phyloP scores from a whole-genome alignment of 805 yeast genomes.

The Tetrapisispora phaffii region DNA sequence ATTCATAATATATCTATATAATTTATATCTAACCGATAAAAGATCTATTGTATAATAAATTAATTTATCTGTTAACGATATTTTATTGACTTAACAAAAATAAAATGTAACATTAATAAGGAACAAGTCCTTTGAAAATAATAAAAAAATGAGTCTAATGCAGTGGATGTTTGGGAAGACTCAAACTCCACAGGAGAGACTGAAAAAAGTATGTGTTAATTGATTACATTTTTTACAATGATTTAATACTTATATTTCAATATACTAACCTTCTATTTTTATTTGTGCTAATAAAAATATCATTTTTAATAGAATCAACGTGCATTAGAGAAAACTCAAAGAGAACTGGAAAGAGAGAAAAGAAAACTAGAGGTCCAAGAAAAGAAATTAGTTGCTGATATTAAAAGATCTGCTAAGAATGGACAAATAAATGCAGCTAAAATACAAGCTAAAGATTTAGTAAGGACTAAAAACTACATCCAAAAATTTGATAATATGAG shows the following conservation, averaged over 20 bases:
- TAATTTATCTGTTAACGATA: no score
- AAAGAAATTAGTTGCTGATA: slow-evolving; percentile 73
- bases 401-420: slow-evolving; percentile 81
- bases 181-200: slow-evolving; percentile 87
- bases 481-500: slow-evolving; percentile 87
- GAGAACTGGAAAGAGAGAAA: slow-evolving; percentile 86
- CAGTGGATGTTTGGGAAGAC: slow-evolving; percentile 96
- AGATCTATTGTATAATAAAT: no score
- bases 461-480: slow-evolving; percentile 72
- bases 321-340: slow-evolving; percentile 85
- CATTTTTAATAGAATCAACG: slow-evolving; percentile 59
- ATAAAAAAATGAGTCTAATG: slow-evolving; percentile 44
- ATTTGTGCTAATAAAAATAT: not conserved
- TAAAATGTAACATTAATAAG: not conserved
- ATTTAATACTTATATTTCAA: no score
- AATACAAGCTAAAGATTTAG: slow-evolving; percentile 91
- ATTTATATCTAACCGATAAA: no score
- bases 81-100: no score
- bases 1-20: no score
- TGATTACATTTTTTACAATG: not conserved
- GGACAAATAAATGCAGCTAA: slow-evolving; percentile 86
- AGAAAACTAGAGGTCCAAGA: slow-evolving; percentile 83
- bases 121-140: not conserved
- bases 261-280: not conserved
- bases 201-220: slow-evolving; percentile 48